Evolutionary conservation across 163 green algal genomes (phyloP).

Genomic region (Scenedesmus sp.): DNA sequence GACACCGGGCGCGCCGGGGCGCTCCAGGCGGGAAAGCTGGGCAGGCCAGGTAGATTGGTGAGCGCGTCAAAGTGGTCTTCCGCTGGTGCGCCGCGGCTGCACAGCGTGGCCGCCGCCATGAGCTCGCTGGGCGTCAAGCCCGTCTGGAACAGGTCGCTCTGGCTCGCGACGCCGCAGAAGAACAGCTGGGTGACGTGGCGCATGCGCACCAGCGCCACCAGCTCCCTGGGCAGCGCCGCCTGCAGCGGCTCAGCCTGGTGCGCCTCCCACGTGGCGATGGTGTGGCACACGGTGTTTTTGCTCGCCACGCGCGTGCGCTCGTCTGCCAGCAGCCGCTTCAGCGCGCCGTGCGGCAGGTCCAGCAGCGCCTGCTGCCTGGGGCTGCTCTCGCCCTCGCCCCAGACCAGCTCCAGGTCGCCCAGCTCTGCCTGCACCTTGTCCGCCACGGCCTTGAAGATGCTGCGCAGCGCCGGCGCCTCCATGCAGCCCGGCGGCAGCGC

Average conservation of each 20-base stretch:
- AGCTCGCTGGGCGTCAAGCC: too few relatives aligned
- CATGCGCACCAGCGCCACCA: slow-evolving; percentile 1
- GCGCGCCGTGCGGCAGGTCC: background rate
- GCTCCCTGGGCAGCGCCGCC: background rate
- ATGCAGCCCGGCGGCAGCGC: background rate
- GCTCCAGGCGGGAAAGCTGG: too few relatives aligned
- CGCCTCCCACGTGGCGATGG: background rate
- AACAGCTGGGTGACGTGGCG: background rate
- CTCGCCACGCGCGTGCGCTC: background rate
- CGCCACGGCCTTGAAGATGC: background rate
- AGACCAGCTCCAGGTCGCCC: background rate
- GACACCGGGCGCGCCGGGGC: too few relatives aligned
- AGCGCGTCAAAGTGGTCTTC: too few relatives aligned
- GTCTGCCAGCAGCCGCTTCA: background rate
- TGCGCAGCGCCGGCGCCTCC: background rate
- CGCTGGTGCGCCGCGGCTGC: too few relatives aligned
- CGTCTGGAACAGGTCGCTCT: too few relatives aligned
- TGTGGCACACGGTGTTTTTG: slow-evolving; percentile 1
- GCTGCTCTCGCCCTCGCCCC: background rate
- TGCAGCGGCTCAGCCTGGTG: background rate
- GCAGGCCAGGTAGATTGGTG: too few relatives aligned
- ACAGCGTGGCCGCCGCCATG: too few relatives aligned
- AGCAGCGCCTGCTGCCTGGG: slow-evolving; percentile 1
- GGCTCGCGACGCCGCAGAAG: too few relatives aligned
- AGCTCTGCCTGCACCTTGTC: background rate